A percentile compares a stretch with the other conserved stretches of the same genome.
phyloP scores from a whole-genome alignment of 257 asterid species.

The Jasminum sambac region DNA sequence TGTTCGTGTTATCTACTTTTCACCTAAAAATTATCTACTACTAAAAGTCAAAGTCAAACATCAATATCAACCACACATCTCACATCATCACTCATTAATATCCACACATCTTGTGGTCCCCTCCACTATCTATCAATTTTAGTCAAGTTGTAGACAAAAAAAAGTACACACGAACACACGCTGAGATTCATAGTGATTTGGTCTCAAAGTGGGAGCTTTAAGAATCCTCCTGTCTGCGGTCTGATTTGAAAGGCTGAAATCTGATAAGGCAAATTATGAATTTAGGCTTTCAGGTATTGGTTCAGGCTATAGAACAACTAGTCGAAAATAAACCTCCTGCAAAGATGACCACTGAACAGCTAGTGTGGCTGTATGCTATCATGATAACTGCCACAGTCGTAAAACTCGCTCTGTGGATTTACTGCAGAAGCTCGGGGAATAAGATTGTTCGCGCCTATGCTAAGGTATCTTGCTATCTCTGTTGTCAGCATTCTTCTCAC shows the following conservation, averaged over 20 bases:
- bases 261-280: neutral
- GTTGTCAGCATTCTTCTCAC: neutral
- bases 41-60: no score
- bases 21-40: no score
- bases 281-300: constrained; percentile 84
- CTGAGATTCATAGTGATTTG: no score
- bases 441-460: constrained; percentile 90
- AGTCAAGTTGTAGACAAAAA: no score
- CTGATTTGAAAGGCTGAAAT: neutral
- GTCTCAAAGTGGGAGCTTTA: neutral
- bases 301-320: constrained; percentile 76
- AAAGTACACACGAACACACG: no score
- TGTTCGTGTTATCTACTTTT: no score
- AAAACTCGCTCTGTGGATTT: constrained; percentile 82
- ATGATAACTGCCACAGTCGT: constrained; percentile 75
- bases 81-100: no score
- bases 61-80: no score
- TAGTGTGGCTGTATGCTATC: constrained; percentile 73
- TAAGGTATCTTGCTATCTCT: constrained; percentile 46
- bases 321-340: constrained; percentile 47
- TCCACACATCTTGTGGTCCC: no score
- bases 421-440: constrained; percentile 83
- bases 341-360: constrained; percentile 55
- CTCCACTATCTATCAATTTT: no score
- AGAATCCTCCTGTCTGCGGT: neutral